Conservation (phyloP, 768 basidiomycete species). For the Xerocomellus dryophilus region DNA sequence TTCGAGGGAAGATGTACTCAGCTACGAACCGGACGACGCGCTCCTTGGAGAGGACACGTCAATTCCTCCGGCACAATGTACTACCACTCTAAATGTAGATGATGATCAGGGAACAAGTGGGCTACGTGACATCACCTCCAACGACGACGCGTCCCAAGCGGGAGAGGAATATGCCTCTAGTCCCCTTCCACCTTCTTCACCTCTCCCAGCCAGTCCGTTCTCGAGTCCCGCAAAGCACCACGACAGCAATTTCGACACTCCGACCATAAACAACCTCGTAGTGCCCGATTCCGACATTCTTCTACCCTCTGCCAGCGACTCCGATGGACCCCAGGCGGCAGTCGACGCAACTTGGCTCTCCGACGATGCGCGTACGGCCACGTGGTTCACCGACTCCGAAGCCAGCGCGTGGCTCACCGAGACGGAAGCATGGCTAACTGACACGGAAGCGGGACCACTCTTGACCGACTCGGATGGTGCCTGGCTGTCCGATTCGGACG, state of each 20-base stretch:
- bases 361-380: conserved; percentile 3
- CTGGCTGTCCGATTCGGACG: conserved; percentile 35
- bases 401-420: conserved; percentile 27
- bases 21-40: conserved; percentile 38
- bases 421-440: conserved; percentile 30
- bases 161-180: conserved; percentile 36
- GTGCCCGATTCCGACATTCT: conserved; percentile 16
- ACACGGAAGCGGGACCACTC: conserved; percentile 40
- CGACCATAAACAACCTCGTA: conserved; percentile 19
- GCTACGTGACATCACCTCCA: conserved; percentile 16
- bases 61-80: conserved; percentile 23
- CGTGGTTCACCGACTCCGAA: conserved; percentile 20
- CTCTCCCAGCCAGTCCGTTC: conserved; percentile 53
- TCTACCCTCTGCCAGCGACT: conserved; percentile 8
- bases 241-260: neutral
- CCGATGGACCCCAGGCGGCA: neutral
- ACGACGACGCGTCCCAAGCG: conserved; percentile 20
- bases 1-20: conserved; percentile 24
- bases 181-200: conserved; percentile 61
- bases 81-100: neutral
- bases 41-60: conserved; percentile 45
- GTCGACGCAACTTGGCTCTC: conserved; percentile 8
- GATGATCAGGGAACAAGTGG: neutral
- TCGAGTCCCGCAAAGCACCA: conserved; percentile 22
- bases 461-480: conserved; percentile 38